Percentiles rank a stretch among this genome's conserved stretches.
Conservation (phyloP, 352 stramenopile genomes). For the Blastocystis sp. region DNA sequence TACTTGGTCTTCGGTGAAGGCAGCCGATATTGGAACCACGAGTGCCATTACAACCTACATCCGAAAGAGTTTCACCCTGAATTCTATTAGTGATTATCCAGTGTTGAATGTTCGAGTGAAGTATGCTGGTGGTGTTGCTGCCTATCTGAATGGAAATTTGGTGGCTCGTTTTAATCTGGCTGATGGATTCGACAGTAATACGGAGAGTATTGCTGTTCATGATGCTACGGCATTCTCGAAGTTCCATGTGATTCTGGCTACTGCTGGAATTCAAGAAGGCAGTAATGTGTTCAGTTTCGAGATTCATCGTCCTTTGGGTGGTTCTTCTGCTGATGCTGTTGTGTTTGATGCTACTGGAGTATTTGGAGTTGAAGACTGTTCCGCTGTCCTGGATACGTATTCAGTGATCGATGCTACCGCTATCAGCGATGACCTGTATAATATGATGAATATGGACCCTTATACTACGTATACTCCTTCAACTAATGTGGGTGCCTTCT, state of each 20-base stretch:
- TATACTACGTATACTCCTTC: not conserved
- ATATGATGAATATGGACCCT: slow-evolving; percentile 3
- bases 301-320: not conserved
- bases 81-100: not conserved
- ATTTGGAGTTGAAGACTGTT: slow-evolving; percentile 19
- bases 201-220: not conserved
- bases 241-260: slow-evolving; percentile 19
- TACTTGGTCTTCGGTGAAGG: no score
- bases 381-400: not conserved
- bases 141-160: not conserved
- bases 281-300: slow-evolving; percentile 19
- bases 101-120: slow-evolving; percentile 9
- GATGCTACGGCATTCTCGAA: not conserved
- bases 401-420: not conserved
- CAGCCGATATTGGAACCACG: not conserved
- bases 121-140: slow-evolving; percentile 30
- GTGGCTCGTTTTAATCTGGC: slow-evolving; percentile 16
- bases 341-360: slow-evolving; percentile 26
- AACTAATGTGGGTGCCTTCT: not conserved
- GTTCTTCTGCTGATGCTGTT: not conserved
- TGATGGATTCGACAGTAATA: not conserved
- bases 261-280: not conserved
- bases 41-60: not conserved
- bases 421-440: not conserved
- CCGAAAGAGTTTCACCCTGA: not conserved